Evolutionary conservation across 2,329 filamentous ascomycete genomes (phyloP).

Genomic region (Epichloe brachyelytri): DNA sequence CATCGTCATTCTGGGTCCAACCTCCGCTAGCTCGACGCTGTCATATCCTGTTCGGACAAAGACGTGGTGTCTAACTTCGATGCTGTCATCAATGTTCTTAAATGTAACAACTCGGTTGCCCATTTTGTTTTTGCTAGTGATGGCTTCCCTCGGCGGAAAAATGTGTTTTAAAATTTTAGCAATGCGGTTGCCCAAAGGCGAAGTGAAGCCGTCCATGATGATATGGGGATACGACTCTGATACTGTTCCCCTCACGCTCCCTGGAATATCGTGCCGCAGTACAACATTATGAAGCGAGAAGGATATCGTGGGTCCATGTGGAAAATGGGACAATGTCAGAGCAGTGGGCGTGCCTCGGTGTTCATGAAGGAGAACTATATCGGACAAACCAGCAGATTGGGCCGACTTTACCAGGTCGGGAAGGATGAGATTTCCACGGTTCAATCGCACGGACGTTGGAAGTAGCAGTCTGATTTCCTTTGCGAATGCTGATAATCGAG

Average conservation of each 20-base stretch:
- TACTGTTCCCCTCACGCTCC: slow-evolving; percentile 73
- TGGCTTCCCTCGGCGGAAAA: slow-evolving; percentile 76
- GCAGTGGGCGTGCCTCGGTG: slow-evolving; percentile 87
- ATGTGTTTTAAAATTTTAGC: slow-evolving; percentile 88
- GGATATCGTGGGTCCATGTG: slow-evolving; percentile 66
- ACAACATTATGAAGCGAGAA: slow-evolving; percentile 91
- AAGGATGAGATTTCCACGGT: slow-evolving; percentile 81
- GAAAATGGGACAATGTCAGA: slow-evolving; percentile 74
- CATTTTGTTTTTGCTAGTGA: slow-evolving; percentile 58
- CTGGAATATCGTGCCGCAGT: slow-evolving; percentile 83
- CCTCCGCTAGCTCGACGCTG: slow-evolving; percentile 77
- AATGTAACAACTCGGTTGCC: slow-evolving; percentile 87
- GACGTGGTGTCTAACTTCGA: slow-evolving; percentile 72
- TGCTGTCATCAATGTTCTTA: slow-evolving; percentile 85
- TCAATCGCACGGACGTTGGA: slow-evolving; percentile 76
- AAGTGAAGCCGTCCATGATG: slow-evolving; percentile 88
- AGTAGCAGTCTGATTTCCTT: slow-evolving; percentile 81
- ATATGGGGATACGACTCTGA: slow-evolving; percentile 88
- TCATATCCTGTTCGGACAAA: slow-evolving; percentile 90
- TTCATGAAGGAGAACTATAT: slow-evolving; percentile 74
- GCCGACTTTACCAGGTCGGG: slow-evolving; percentile 76
- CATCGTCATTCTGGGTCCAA: slow-evolving; percentile 96
- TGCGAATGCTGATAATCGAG: slow-evolving; percentile 74
- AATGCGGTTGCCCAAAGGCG: slow-evolving; percentile 65
- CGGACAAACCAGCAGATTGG: slow-evolving; percentile 65